Conservation (phyloP, 495 filamentous ascomycete genomes). For the Amphirosellinia nigrospora region DNA sequence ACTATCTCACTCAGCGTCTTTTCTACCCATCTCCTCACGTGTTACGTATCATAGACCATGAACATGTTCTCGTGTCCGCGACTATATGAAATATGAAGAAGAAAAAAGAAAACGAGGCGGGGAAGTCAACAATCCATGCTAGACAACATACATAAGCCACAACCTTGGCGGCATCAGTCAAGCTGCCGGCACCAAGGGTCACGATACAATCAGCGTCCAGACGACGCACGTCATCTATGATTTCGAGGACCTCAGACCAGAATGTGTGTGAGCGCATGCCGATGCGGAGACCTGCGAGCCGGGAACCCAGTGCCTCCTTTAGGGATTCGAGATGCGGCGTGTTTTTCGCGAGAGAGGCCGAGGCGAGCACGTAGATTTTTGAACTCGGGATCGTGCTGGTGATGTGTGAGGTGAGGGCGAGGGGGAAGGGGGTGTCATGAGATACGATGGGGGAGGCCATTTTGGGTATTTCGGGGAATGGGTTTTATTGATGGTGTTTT, state of each 20-base stretch:
- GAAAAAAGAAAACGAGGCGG: neutral
- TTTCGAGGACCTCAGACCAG: constrained; percentile 63
- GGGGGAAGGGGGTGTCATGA: neutral
- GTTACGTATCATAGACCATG: neutral
- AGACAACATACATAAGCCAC: constrained; percentile 52
- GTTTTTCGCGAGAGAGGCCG: constrained; percentile 56
- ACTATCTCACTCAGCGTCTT: too few species aligned
- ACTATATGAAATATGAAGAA: too few species aligned
- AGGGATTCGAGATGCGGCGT: constrained; percentile 54
- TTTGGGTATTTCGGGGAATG: neutral
- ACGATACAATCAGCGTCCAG: constrained; percentile 58
- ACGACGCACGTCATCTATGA: constrained; percentile 51
- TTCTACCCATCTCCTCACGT: neutral
- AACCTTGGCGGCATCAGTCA: constrained; percentile 66
- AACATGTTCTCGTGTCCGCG: too few species aligned
- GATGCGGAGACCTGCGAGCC: constrained; percentile 55
- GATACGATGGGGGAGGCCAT: neutral
- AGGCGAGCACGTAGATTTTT: constrained; percentile 60
- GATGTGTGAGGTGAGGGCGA: neutral
- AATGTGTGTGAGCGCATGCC: constrained; percentile 65
- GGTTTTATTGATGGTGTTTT: neutral
- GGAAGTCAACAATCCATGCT: neutral
- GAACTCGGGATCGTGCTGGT: neutral
- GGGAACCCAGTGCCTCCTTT: constrained; percentile 44
- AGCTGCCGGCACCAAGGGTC: constrained; percentile 63